Evolutionary conservation across 345 rosid genomes (phyloP), one percentile per base, ranked within the genome.

Genomic region (Hypericum androsaemum): DNA sequence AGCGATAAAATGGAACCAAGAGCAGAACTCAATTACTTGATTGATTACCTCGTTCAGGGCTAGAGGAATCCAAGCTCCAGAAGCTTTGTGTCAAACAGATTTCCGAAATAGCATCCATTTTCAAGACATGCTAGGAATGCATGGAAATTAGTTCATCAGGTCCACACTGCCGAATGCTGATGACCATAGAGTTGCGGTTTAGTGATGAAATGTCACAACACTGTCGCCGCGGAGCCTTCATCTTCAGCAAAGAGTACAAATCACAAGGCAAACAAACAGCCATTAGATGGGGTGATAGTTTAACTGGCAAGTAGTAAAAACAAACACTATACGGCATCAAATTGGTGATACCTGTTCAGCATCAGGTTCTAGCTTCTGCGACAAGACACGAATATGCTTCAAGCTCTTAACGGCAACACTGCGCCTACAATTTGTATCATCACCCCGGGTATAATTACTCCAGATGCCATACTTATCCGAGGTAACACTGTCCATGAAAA

Each of bases 201-300:
- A 67, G 57, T 39, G 81, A 56, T 39, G 74, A 64, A 51, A 88
- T 62, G 13, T 82, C 80, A 52, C 94, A 76, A 67, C 88, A 82
- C 12, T 81, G 83, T 35, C 85, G 80, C 53, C 84, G 89, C n/a
- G 71, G 83, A 60, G 81, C 75, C 61, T 61, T 74, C 77, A 83
- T 65, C 86, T 79, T 64, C 8, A 62, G 62, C 28, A 55, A 14
- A 46, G 50, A 54, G n/a, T 43, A 15, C 5, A 50, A 41, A 42
- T 47, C 12, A 56, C 8, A 16, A 56, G 42, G 37, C 13, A 6
- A 44, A 38, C 5, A 42, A 57, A 36, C 7, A 22, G 37, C 7
- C 37, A 64, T 37, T 22, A 47, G 5, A 39, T 6, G 35, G 28
- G 48, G 56, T n/a, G 22, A 14, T 12, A 54, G 37, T 47, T 17